Conservation (phyloP, 495 filamentous ascomycete genomes). For the Podospora pseudoanserina region DNA sequence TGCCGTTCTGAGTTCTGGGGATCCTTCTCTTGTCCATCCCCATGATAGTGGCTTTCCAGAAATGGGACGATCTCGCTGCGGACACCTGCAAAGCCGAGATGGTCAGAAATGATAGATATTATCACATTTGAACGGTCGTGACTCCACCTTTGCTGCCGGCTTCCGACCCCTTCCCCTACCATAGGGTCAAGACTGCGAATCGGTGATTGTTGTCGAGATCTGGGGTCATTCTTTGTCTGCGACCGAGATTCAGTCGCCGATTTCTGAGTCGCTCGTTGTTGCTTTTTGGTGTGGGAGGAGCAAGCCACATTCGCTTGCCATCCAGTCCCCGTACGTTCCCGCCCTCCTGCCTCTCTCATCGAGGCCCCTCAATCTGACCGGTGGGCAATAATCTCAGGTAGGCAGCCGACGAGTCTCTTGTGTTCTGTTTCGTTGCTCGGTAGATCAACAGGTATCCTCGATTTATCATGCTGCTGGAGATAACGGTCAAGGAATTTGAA, state of each 20-base stretch:
- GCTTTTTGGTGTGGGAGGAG: constrained; percentile 2
- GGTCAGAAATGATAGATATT: background rate
- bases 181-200: background rate
- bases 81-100: background rate
- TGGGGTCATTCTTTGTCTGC: background rate
- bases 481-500: background rate
- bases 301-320: constrained; percentile 1
- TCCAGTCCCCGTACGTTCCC: background rate
- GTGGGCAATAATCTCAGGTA: background rate
- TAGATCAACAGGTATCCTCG: background rate
- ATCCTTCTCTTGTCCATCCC: background rate
- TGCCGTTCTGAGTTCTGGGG: background rate
- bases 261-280: background rate
- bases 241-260: constrained; percentile 3
- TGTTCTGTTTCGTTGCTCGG: background rate
- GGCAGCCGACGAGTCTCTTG: background rate
- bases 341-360: constrained; percentile 3
- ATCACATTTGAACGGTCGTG: background rate
- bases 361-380: background rate
- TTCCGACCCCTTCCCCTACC: background rate
- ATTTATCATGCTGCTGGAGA: background rate
- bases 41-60: background rate
- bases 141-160: background rate
- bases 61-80: background rate
- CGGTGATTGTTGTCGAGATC: background rate